Evolutionary conservation across 805 yeast genomes (phyloP).

Genomic region (Yamadazyma sp.): DNA sequence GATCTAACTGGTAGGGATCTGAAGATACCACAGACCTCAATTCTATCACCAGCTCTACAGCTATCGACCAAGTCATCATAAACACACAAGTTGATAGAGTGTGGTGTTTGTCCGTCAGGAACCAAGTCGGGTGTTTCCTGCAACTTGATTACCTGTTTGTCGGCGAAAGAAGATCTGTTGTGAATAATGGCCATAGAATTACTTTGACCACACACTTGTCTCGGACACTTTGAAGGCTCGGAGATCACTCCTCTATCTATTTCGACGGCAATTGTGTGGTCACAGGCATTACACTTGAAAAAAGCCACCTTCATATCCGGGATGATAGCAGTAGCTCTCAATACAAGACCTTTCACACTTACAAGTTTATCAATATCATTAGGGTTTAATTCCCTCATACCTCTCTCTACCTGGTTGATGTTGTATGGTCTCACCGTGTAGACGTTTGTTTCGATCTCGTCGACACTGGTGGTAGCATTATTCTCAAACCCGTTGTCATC

Average conservation of each 20-base stretch:
- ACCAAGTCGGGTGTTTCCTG: slow-evolving; percentile 96
- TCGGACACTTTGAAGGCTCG: slow-evolving; percentile 92
- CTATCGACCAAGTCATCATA: slow-evolving; percentile 95
- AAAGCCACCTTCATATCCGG: slow-evolving; percentile 99
- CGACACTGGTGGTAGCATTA: slow-evolving; percentile 36
- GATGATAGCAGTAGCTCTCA: slow-evolving; percentile 85
- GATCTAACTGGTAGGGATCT: slow-evolving; percentile 89
- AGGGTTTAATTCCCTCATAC: slow-evolving; percentile 93
- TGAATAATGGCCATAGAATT: slow-evolving; percentile 90
- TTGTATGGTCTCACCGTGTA: slow-evolving; percentile 91
- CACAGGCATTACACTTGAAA: slow-evolving; percentile 92
- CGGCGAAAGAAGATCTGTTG: slow-evolving; percentile 90
- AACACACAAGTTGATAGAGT: slow-evolving; percentile 87
- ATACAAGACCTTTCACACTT: slow-evolving; percentile 83
- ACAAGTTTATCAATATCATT: slow-evolving; percentile 92
- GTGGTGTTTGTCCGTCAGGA: slow-evolving; percentile 99
- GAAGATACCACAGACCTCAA: slow-evolving; percentile 94
- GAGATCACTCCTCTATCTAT: slow-evolving; percentile 92
- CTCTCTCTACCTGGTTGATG: slow-evolving; percentile 61
- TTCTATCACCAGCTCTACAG: slow-evolving; percentile 94
- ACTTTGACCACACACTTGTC: slow-evolving; percentile 75
- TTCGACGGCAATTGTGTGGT: slow-evolving; percentile 86
- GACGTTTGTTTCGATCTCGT: slow-evolving; percentile 74
- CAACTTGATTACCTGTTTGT: slow-evolving; percentile 88
- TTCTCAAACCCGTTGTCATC: slow-evolving; percentile 37